A percentile compares a stretch with the other conserved stretches of the same genome.
These are phyloP conservation scores for Rhizopus sp. DNA, from an alignment of 371 early-diverging fungal species.

Conservation along the genomic window DNA sequence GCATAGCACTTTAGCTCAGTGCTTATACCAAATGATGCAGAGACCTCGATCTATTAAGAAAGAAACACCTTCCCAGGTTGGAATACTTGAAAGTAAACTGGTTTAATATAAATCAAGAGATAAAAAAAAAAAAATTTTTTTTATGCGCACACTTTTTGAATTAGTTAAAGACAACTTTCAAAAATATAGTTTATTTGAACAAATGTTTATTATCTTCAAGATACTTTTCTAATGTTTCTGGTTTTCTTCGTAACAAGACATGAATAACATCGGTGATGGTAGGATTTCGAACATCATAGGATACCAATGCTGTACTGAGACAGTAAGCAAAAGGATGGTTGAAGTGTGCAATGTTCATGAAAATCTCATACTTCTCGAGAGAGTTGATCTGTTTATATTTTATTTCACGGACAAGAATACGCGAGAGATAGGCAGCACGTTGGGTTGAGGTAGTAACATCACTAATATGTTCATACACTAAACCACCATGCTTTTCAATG, in stretches of 20 bases:
- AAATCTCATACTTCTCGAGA: slow-evolving; percentile 11
- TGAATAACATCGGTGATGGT: neutral
- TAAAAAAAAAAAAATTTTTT: no score
- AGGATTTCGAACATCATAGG: neutral
- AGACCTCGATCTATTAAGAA: no score
- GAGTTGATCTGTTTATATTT: slow-evolving; percentile 9
- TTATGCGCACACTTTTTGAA: no score
- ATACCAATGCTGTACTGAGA: neutral
- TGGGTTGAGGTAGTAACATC: slow-evolving; percentile 6
- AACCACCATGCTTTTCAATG: slow-evolving; percentile 23
- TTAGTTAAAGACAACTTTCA: no score
- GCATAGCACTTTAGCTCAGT: no score
- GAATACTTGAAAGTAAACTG: no score
- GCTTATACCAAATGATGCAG: no score
- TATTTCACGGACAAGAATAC: slow-evolving; percentile 13
- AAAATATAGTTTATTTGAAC: no score
- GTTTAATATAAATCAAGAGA: no score
- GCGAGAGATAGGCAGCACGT: slow-evolving; percentile 11
- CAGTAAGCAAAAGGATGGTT: slow-evolving; percentile 8
- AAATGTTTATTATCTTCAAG: slow-evolving; percentile 6
- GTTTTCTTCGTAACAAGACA: slow-evolving; percentile 18
- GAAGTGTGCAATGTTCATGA: slow-evolving; percentile 5
- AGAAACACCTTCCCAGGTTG: no score
- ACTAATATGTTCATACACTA: slow-evolving; percentile 18
- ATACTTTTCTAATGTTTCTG: slow-evolving; percentile 22